These are phyloP conservation scores for Ganoderma leucocontextum DNA, from an alignment of 1,284 basidiomycete genomes.

Conservation along the genomic window DNA sequence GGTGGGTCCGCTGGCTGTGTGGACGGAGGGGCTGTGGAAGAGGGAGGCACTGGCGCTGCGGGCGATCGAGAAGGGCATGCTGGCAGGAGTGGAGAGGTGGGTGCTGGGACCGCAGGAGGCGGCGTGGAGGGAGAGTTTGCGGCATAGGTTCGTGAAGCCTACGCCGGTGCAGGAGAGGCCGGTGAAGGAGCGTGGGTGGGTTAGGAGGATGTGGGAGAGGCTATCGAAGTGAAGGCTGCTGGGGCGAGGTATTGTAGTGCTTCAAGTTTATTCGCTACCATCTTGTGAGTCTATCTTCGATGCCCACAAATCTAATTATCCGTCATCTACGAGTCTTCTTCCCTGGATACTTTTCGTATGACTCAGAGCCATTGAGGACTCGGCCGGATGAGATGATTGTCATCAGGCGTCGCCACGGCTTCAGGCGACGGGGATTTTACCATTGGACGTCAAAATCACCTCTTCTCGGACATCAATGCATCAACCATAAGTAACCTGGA, in stretches of 20 bases:
- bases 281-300: neutral
- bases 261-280: neutral
- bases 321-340: too few species aligned
- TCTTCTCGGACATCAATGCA: too few species aligned
- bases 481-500: too few species aligned
- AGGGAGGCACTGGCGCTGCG: slow-evolving; percentile 68
- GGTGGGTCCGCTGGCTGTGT: slow-evolving; percentile 66
- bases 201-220: slow-evolving; percentile 22
- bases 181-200: slow-evolving; percentile 24
- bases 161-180: slow-evolving; percentile 11
- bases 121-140: slow-evolving; percentile 26
- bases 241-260: neutral
- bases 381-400: too few species aligned
- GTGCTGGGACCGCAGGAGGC: slow-evolving; percentile 30
- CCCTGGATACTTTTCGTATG: too few species aligned
- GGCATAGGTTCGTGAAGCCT: slow-evolving; percentile 29
- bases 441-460: too few species aligned
- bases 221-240: slow-evolving; percentile 16
- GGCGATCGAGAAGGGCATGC: slow-evolving; percentile 60
- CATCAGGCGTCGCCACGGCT: too few species aligned
- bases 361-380: too few species aligned
- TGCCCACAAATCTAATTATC: neutral
- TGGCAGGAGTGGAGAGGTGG: slow-evolving; percentile 55
- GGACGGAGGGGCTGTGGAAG: slow-evolving; percentile 75
- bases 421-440: too few species aligned